Conservation (phyloP, 768 basidiomycete species). For the Porphyrellus cyaneotinctus region DNA sequence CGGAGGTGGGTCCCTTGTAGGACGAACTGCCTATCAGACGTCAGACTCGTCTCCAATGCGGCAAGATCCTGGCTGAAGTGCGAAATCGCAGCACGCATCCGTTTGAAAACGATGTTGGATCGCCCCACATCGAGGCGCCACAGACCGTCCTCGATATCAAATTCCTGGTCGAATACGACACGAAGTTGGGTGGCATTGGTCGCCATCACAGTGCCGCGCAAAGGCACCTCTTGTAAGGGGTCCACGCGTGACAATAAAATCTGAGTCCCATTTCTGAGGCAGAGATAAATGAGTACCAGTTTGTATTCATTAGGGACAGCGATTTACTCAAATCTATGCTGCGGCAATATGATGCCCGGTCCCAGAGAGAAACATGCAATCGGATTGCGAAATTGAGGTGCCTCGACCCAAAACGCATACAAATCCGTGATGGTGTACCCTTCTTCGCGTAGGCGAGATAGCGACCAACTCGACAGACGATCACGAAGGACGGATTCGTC, state of each 20-base stretch:
- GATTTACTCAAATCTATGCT: conserved; percentile 68
- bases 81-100: conserved; percentile 66
- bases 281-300: conserved; percentile 1
- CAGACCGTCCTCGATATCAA: conserved; percentile 38
- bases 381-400: conserved; percentile 58
- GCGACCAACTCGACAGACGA: conserved; percentile 65
- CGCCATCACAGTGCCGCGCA: conserved; percentile 54
- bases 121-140: conserved; percentile 74
- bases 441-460: conserved; percentile 55
- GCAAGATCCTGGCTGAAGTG: conserved; percentile 53
- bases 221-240: conserved; percentile 52
- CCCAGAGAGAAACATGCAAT: conserved; percentile 64
- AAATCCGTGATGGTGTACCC: conserved; percentile 71
- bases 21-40: conserved; percentile 45
- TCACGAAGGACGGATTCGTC: conserved; percentile 56
- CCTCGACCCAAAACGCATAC: conserved; percentile 63
- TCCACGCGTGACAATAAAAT: conserved; percentile 61
- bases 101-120: conserved; percentile 59
- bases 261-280: conserved; percentile 62
- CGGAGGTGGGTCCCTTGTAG: conserved; percentile 70
- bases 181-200: conserved; percentile 49
- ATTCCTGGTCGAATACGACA: conserved; percentile 53
- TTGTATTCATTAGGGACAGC: background rate
- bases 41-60: conserved; percentile 33
- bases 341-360: conserved; percentile 58